A percentile compares a stretch with the other conserved stretches of the same genome.
Conservation (phyloP, 768 basidiomycete genomes). For the Coprinopsis sp. region DNA sequence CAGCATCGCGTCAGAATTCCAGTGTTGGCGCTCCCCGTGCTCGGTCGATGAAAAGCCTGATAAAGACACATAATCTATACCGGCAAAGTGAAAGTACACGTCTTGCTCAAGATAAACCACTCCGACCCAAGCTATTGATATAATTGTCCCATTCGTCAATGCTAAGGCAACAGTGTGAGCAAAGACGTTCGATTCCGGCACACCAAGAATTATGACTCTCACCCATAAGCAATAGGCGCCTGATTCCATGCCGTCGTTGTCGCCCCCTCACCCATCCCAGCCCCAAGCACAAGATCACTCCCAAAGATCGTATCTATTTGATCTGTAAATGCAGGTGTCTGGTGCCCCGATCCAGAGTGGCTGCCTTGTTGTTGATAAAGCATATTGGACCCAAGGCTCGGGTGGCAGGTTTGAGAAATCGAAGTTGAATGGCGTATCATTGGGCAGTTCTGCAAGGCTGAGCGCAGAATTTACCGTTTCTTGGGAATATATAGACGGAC, state of each 20-base stretch:
- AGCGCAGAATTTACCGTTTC: not conserved
- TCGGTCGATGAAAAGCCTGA: too few species aligned
- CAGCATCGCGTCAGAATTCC: too few species aligned
- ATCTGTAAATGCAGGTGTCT: too few species aligned
- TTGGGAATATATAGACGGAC: not conserved
- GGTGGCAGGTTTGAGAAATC: not conserved
- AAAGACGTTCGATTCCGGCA: not conserved
- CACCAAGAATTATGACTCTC: conserved; percentile 15
- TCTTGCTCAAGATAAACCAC: not conserved
- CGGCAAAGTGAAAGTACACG: too few species aligned
- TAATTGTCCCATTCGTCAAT: conserved; percentile 18
- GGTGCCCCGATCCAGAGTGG: too few species aligned
- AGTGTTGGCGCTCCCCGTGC: too few species aligned
- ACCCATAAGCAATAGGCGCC: conserved; percentile 52
- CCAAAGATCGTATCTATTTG: too few species aligned
- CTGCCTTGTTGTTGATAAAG: not conserved
- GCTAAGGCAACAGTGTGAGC: conserved; percentile 8
- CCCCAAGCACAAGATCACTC: too few species aligned
- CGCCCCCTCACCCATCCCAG: too few species aligned
- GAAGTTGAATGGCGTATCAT: not conserved
- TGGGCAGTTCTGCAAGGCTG: not conserved
- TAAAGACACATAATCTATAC: too few species aligned
- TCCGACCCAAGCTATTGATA: conserved; percentile 8
- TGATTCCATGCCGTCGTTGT: conserved; percentile 8
- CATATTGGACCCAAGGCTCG: not conserved